A percentile compares a stretch with the other conserved stretches of the same genome.
phyloP scores from a whole-genome alignment of 2,329 filamentous ascomycete genomes.

The Aspergillus sergii region DNA sequence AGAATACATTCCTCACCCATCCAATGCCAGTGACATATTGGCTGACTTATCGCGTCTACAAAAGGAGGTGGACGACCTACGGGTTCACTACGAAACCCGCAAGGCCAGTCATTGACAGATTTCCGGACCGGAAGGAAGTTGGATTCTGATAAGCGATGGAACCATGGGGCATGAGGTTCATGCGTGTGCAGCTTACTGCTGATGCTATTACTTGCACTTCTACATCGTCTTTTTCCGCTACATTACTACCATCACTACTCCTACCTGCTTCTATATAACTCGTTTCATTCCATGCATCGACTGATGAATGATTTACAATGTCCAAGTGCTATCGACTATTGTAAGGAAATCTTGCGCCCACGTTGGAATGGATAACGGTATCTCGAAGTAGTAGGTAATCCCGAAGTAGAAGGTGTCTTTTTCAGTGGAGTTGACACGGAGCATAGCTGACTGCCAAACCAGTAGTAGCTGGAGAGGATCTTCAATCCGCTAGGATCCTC shows the following conservation, averaged over 20 bases:
- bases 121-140: not conserved
- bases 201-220: not conserved
- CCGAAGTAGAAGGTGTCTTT: not conserved
- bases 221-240: no score
- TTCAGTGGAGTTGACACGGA: not conserved
- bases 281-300: conserved; percentile 6
- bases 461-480: not conserved
- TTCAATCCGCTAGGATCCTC: not conserved
- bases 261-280: conserved; percentile 7
- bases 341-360: not conserved
- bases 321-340: not conserved
- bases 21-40: conserved; percentile 62
- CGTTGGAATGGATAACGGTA: no score
- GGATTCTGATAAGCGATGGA: not conserved
- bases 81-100: conserved; percentile 42
- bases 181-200: not conserved
- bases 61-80: conserved; percentile 69
- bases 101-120: conserved; percentile 29
- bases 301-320: conserved; percentile 12
- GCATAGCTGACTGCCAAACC: not conserved
- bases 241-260: no score
- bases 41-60: conserved; percentile 73
- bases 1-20: conserved; percentile 38
- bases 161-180: not conserved
- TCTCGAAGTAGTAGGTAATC: not conserved